These are phyloP conservation scores for Amylocarpus encephaloides DNA, from an alignment of 2,329 filamentous ascomycete genomes.

Conservation along the genomic window DNA sequence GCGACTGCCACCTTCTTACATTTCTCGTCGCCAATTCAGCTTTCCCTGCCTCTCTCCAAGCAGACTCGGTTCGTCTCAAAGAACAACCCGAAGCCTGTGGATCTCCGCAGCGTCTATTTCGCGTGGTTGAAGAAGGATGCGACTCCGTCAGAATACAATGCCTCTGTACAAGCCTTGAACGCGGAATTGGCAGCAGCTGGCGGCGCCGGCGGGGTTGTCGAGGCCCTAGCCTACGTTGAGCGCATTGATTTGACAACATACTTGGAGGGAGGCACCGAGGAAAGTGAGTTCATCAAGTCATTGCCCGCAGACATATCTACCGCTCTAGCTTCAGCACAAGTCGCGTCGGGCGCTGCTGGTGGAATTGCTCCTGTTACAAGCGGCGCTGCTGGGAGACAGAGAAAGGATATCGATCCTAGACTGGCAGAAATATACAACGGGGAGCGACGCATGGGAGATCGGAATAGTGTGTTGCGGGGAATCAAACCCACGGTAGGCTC, in stretches of 20 bases:
- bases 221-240: constrained; percentile 88
- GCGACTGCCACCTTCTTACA: constrained; percentile 72
- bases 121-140: constrained; percentile 92
- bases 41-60: constrained; percentile 61
- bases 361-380: constrained; percentile 34
- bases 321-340: constrained; percentile 41
- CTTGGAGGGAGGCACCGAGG: constrained; percentile 82
- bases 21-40: constrained; percentile 57
- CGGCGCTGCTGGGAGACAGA: constrained; percentile 46
- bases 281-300: constrained; percentile 88
- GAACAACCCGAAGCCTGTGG: constrained; percentile 53
- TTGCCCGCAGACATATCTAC: constrained; percentile 55
- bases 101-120: constrained; percentile 92
- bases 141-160: constrained; percentile 85
- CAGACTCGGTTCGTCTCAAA: constrained; percentile 84
- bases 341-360: constrained; percentile 40
- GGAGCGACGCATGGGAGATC: constrained; percentile 86
- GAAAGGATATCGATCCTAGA: constrained; percentile 70
- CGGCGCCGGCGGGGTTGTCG: constrained; percentile 61
- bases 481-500: constrained; percentile 77
- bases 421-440: constrained; percentile 84
- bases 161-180: constrained; percentile 73
- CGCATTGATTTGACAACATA: constrained; percentile 86
- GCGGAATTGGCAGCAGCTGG: constrained; percentile 55
- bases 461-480: constrained; percentile 80